A percentile compares a stretch with the other conserved stretches of the same genome.
These are phyloP conservation scores for Cordia subcordata DNA, from an alignment of 257 asterid species.

Conservation along the genomic window DNA sequence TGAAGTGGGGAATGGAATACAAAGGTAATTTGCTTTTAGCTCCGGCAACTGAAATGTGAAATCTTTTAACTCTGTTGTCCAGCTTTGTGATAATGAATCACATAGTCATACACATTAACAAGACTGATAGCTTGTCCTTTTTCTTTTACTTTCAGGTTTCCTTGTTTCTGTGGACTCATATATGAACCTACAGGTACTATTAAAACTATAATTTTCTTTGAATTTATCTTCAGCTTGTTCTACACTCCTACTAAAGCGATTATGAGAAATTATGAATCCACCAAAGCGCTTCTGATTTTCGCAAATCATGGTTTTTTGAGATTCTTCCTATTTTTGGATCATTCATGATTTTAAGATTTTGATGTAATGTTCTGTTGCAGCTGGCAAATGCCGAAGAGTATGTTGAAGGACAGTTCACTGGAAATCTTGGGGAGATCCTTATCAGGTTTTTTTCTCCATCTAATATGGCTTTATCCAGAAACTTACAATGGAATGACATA, in stretches of 20 bases:
- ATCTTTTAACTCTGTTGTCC: neutral
- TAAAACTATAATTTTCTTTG: neutral
- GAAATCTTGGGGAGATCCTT: conserved; percentile 82
- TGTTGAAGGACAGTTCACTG: conserved; percentile 79
- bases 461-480: neutral
- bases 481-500: too few species aligned
- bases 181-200: conserved; percentile 91
- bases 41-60: neutral
- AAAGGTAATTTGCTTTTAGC: conserved; percentile 47
- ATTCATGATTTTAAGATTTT: neutral
- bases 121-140: conserved; percentile 1
- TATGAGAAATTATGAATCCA: too few species aligned
- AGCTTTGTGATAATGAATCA: neutral
- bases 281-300: too few species aligned
- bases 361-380: conserved; percentile 32
- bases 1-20: conserved; percentile 99
- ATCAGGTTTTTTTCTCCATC: conserved; percentile 14
- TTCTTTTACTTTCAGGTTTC: conserved; percentile 47
- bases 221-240: neutral
- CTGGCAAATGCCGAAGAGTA: conserved; percentile 94
- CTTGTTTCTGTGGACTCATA: conserved; percentile 95
- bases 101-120: neutral
- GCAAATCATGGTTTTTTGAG: neutral
- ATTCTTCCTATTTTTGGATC: neutral
- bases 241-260: too few species aligned